Evolutionary conservation across 176 grass and related monocot species (phyloP).

Genomic region (Ensete ventricosum): DNA sequence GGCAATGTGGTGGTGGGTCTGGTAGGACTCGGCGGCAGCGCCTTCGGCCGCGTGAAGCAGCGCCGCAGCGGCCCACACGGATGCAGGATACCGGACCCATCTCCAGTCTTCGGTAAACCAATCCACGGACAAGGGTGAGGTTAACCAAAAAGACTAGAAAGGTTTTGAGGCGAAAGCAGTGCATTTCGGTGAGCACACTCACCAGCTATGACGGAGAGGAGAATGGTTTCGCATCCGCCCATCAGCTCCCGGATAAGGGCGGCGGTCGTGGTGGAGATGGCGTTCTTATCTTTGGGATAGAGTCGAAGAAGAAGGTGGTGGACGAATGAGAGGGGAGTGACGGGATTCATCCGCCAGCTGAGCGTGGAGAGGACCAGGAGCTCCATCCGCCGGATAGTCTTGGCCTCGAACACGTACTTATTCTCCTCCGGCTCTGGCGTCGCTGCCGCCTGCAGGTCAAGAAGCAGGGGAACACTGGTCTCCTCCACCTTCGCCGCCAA

Average conservation of each 20-base stretch:
- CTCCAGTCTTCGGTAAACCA: slow-evolving; percentile 45
- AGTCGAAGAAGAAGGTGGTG: slow-evolving; percentile 32
- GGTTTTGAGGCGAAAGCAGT: neutral
- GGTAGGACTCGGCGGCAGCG: neutral
- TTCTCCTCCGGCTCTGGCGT: neutral
- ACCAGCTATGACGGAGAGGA: slow-evolving; percentile 53
- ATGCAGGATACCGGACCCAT: slow-evolving; percentile 62
- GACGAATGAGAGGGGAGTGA: slow-evolving; percentile 72
- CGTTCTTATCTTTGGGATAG: neutral
- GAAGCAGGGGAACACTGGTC: slow-evolving; percentile 49
- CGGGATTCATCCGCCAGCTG: slow-evolving; percentile 56
- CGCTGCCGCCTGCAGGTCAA: slow-evolving; percentile 55
- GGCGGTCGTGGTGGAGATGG: neutral
- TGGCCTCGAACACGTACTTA: slow-evolving; percentile 55
- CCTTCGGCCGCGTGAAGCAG: slow-evolving; percentile 30
- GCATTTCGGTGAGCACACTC: slow-evolving; percentile 19
- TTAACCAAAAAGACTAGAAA: neutral
- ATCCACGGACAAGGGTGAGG: neutral
- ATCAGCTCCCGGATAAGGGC: slow-evolving; percentile 10
- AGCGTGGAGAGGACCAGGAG: slow-evolving; percentile 63
- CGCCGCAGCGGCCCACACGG: slow-evolving; percentile 62
- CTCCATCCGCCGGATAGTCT: slow-evolving; percentile 79
- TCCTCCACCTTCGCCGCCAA: slow-evolving; percentile 87
- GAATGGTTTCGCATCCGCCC: slow-evolving; percentile 30
- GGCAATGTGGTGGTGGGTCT: slow-evolving; percentile 22